Percentiles rank a stretch among this genome's conserved stretches.
These are phyloP conservation scores for Penicillium tannophilum DNA, from an alignment of 495 filamentous ascomycete genomes.

Conservation along the genomic window DNA sequence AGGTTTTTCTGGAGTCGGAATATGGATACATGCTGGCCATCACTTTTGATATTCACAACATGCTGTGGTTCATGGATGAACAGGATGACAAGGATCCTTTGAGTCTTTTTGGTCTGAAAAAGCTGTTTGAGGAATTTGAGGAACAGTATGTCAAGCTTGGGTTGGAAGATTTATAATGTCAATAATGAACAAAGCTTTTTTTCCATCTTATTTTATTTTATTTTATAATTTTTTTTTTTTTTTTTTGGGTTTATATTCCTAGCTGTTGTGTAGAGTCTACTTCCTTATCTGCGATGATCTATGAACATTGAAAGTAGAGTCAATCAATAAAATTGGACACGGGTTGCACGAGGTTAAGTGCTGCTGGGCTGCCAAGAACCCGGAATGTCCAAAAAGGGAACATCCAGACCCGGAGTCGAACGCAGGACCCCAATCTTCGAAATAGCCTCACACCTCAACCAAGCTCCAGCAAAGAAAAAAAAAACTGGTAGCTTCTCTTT, in stretches of 20 bases:
- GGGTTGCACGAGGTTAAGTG: too few species aligned
- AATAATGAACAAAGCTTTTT: too few species aligned
- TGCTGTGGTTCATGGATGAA: constrained; percentile 33
- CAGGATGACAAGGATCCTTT: constrained; percentile 28
- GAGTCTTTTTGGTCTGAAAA: constrained; percentile 30
- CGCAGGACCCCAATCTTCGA: not conserved
- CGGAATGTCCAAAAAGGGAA: not conserved
- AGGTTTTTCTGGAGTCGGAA: constrained; percentile 33
- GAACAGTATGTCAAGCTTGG: constrained; percentile 24
- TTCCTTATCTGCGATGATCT: too few species aligned
- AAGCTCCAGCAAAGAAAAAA: constrained; percentile 44
- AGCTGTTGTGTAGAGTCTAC: too few species aligned
- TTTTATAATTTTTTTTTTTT: too few species aligned
- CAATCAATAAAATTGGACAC: too few species aligned
- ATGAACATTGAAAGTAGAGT: not conserved
- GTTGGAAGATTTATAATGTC: constrained; percentile 4
- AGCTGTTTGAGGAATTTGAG: constrained; percentile 33
- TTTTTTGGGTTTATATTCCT: too few species aligned
- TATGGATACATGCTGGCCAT: constrained; percentile 33
- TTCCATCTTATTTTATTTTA: too few species aligned
- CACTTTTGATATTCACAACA: constrained; percentile 36
- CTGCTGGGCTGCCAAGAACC: too few species aligned
- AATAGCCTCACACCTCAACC: constrained; percentile 19
- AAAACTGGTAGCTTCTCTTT: constrained; percentile 92
- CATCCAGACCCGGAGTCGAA: not conserved